Evolutionary conservation across 2,329 filamentous ascomycete species (phyloP), one percentile per base, ranked within the genome.

Genomic region (Penicillium brasilianum): DNA sequence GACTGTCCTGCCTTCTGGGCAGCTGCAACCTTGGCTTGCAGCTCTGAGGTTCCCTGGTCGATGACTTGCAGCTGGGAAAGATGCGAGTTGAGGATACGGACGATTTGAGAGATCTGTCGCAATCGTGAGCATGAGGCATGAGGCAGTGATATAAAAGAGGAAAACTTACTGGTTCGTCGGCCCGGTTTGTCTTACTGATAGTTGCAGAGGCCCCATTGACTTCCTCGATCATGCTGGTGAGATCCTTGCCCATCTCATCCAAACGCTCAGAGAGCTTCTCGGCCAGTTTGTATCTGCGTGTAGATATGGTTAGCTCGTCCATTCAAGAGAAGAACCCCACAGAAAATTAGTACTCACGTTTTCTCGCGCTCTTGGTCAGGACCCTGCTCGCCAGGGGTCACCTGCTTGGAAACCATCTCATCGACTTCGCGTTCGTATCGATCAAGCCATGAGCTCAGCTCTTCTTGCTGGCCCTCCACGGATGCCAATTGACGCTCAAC

Each of bases 221-320:
- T 78, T 98, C 95, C 74, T 96, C 93, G 70, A 99, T 96, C 93
- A 99, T 98, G 80, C 92, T 94, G 51, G 88, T 88, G 65, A 99
- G 83, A 74, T 97, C 93, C 74, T 92, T 91, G 73, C 92, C 93
- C 87, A 98, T 96, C 70, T 96, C 93, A 60, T 96, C 93, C 66
- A 99, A 83, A 66, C 92, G 88, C 74, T 96, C 92, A 11, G 92
- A 92, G 66, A 97, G 85, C 77, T 92, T 95, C 83, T 99, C 95
- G 1, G 95, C 95, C 55, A 96, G 83, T 84, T 97, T 96, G 82
- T 98, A 88, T 34, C 84, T 87, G 67, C 57, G 54, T 34, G 1
- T 36, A 2, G 14, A 36, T 14, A 22, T 10, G 18, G 66, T 78
- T 55, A 78, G 70, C 48, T 14, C 3, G 28, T 25, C 0, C 22